phyloP scores from a whole-genome alignment of 139 green algal genomes.

The Tetraselmis striata region DNA sequence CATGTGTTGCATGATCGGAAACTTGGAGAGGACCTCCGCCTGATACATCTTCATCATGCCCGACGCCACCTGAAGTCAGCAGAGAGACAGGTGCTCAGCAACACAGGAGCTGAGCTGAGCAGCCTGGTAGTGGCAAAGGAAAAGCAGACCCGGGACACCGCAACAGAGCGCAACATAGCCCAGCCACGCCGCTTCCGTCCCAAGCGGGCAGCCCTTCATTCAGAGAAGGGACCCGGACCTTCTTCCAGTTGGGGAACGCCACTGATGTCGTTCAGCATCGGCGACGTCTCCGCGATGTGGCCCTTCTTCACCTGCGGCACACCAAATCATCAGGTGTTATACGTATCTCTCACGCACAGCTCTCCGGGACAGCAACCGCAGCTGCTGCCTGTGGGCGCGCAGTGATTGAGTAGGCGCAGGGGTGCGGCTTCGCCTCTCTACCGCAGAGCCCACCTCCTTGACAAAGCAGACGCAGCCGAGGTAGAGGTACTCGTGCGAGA shows the following conservation, averaged over 20 bases:
- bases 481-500: constrained; percentile 82
- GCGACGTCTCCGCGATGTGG: constrained; percentile 82
- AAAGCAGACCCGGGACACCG: no score
- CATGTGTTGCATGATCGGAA: constrained; percentile 99
- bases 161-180: no score
- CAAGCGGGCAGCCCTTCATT: no score
- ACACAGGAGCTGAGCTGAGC: background rate
- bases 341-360: no score
- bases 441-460: constrained; percentile 37
- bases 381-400: no score
- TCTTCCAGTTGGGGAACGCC: constrained; percentile 78
- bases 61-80: constrained; percentile 59
- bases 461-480: constrained; percentile 73
- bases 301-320: constrained; percentile 89
- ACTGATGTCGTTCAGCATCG: constrained; percentile 92
- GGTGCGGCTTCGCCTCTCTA: constrained; percentile 12
- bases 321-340: constrained; percentile 9
- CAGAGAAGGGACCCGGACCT: no score
- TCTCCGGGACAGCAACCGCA: no score
- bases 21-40: constrained; percentile 89
- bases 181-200: no score
- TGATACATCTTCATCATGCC: constrained; percentile 99
- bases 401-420: no score
- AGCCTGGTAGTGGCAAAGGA: no score
- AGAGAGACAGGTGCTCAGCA: background rate